phyloP scores from a whole-genome alignment of 441 rosid genomes.

The Croton setiger region DNA sequence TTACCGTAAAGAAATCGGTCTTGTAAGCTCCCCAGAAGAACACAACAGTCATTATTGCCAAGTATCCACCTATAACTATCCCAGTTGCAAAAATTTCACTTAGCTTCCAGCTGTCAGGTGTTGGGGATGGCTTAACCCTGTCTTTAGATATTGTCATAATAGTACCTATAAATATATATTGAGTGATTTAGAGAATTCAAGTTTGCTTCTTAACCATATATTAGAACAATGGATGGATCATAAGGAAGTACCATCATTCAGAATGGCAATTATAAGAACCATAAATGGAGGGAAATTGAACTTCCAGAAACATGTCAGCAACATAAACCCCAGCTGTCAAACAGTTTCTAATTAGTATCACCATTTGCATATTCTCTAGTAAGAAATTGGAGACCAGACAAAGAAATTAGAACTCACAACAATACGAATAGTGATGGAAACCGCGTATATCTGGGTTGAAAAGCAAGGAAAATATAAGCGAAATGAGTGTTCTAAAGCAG shows the following conservation, averaged over 20 bases:
- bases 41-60: slow-evolving; percentile 61
- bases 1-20: slow-evolving; percentile 68
- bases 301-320: slow-evolving; percentile 84
- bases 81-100: slow-evolving; percentile 85
- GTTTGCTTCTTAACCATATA: neutral
- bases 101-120: slow-evolving; percentile 89
- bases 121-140: slow-evolving; percentile 78
- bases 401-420: slow-evolving; percentile 53
- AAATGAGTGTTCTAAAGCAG: neutral
- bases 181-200: neutral
- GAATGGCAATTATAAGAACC: slow-evolving; percentile 87
- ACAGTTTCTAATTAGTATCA: slow-evolving; percentile 7
- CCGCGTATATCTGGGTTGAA: slow-evolving; percentile 82
- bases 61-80: slow-evolving; percentile 66
- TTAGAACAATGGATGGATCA: neutral
- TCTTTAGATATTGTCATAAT: slow-evolving; percentile 96
- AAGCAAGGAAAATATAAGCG: neutral
- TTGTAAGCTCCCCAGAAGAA: slow-evolving; percentile 65
- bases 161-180: slow-evolving; percentile 37
- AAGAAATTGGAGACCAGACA: neutral
- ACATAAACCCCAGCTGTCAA: slow-evolving; percentile 82
- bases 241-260: slow-evolving; percentile 62
- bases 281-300: slow-evolving; percentile 87
- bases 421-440: slow-evolving; percentile 91
- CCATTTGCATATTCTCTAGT: neutral